phyloP scores from a whole-genome alignment of 2,329 filamentous ascomycete genomes.

The Monilinia fructigena region DNA sequence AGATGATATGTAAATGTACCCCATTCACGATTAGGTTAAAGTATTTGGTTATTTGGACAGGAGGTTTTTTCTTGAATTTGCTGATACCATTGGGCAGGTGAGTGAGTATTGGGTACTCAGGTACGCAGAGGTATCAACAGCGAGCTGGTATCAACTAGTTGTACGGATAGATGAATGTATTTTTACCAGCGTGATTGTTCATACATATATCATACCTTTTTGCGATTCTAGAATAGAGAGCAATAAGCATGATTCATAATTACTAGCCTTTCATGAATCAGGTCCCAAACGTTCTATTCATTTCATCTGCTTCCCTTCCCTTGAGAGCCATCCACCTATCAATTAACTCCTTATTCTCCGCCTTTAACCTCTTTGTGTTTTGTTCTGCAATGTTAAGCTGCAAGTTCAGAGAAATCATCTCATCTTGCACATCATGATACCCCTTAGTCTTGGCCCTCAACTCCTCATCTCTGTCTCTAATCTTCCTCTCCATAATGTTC shows the following conservation, averaged over 20 bases:
- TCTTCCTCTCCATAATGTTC: constrained; percentile 58
- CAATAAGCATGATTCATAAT: not conserved
- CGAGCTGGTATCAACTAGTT: constrained; percentile 2
- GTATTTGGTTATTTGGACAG: not conserved
- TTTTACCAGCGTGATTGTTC: not conserved
- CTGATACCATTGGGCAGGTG: constrained; percentile 20
- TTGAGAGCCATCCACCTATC: constrained; percentile 89
- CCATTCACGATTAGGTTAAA: constrained; percentile 11
- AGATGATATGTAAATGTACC: constrained; percentile 4
- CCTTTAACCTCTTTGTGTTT: constrained; percentile 66
- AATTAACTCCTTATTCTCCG: constrained; percentile 85
- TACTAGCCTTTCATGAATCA: not conserved
- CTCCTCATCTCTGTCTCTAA: constrained; percentile 84
- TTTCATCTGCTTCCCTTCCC: constrained; percentile 79
- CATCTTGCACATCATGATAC: constrained; percentile 86
- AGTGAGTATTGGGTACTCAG: constrained; percentile 13
- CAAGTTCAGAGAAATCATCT: constrained; percentile 82
- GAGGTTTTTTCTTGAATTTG: constrained; percentile 19
- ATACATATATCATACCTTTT: not conserved
- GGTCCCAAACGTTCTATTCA: constrained; percentile 61
- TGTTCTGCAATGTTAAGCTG: constrained; percentile 86
- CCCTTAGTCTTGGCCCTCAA: constrained; percentile 79
- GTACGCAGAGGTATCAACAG: constrained; percentile 11
- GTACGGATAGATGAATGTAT: constrained; percentile 16
- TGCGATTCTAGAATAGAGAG: not conserved